A percentile compares a stretch with the other conserved stretches of the same genome.
Evolutionary conservation across 192 early-diverging fungal species (phyloP).

Genomic region (Entomortierella chlamydospora): DNA sequence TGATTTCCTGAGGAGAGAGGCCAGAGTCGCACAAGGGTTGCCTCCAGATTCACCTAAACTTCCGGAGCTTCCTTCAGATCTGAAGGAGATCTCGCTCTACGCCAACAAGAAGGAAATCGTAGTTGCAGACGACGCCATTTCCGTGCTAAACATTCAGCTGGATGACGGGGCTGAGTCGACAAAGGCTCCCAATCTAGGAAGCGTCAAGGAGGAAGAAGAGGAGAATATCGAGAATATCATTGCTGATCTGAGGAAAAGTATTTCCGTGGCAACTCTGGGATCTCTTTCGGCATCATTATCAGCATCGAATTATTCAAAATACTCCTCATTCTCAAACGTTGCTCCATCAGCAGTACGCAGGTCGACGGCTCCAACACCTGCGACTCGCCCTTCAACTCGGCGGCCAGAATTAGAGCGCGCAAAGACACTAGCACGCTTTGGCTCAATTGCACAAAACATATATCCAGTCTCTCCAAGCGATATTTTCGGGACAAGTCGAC

Average conservation of each 20-base stretch:
- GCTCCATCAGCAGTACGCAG: neutral
- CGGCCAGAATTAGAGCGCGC: neutral
- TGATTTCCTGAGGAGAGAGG: slow-evolving; percentile 30
- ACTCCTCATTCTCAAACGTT: neutral
- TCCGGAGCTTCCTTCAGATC: slow-evolving; percentile 4
- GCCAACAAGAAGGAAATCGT: slow-evolving; percentile 39
- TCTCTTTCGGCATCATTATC: neutral
- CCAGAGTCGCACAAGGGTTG: slow-evolving; percentile 30
- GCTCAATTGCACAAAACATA: slow-evolving; percentile 21
- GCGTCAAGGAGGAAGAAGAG: slow-evolving; percentile 2
- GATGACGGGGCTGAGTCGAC: slow-evolving; percentile 8
- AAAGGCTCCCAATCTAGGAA: neutral
- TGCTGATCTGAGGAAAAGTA: slow-evolving; percentile 29
- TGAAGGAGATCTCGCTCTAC: slow-evolving; percentile 45
- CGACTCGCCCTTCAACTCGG: neutral
- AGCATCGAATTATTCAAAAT: neutral
- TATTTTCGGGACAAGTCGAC: slow-evolving; percentile 42
- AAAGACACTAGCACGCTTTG: slow-evolving; percentile 23
- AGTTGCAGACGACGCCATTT: slow-evolving; percentile 46
- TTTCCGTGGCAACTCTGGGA: slow-evolving; percentile 32
- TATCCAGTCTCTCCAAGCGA: slow-evolving; percentile 41
- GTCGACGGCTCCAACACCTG: neutral
- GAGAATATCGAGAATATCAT: slow-evolving; percentile 35
- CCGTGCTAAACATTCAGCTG: slow-evolving; percentile 31
- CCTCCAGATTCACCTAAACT: slow-evolving; percentile 35